Base-by-base conservation (phyloP, 2,329 filamentous ascomycete species). In the Pleurostoma richardsiae region DNA sequence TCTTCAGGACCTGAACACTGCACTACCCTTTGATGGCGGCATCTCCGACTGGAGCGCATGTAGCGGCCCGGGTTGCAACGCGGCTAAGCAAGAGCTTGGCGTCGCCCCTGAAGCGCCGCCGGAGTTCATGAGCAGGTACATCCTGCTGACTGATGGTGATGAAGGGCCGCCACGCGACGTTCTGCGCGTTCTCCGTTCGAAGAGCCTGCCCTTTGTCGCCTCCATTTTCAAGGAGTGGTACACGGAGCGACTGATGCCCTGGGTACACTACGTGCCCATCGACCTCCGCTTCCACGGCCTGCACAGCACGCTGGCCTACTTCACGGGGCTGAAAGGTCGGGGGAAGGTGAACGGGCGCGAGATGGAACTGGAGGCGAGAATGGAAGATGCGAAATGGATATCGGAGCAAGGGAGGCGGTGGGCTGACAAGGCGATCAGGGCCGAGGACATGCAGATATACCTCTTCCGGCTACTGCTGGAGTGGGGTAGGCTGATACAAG, bases 211-310 rank as follows among this genome's bases (percentile, higher is more conserved):
- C 0, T 80, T 94, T 59, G 75, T 89, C 53, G 79, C 81, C 2
- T 82, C 82, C 0, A 71, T 92, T 5, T 92, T 91, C 64, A 77
- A 82, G 28, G 82, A 89, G 59, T 95, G 89, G 89, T 88, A 85
- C 64, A 85, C 88, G 49, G 82, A 84, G 43, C 79, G 89, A 5
- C 66, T 94, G 11, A 77, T 75, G 48, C 80, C 88, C 0, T 95
- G 88, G 88, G 69, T 84, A 40, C 88, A 95, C 61, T 94, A 90
- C 56, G 83, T 92, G 2, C 89, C 89, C 6, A 67, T 91, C 11
- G 88, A 94, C 59, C 54, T 85, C 2, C 77, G 88, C 3, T 80
- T 87, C 26, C 86, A 90, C 50, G 86, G 79, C 1, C 67, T 94
- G 39, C 89, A 87, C 70, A 82, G 80, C 51, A 88, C 84, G 0